These are phyloP conservation scores for Lippia alba DNA, from an alignment of 305 asterid species.

Conservation along the genomic window DNA sequence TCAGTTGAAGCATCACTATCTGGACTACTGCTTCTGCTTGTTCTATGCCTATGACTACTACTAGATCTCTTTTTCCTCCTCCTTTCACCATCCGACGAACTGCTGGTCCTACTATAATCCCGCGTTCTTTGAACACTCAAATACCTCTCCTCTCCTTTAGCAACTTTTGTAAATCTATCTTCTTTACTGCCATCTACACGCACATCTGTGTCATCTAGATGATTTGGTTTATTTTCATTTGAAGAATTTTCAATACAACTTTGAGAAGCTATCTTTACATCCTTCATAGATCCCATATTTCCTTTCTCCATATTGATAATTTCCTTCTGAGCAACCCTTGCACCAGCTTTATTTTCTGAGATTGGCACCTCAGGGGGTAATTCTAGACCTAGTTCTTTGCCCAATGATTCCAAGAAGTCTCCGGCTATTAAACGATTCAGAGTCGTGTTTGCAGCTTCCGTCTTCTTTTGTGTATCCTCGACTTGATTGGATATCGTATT, in stretches of 20 bases:
- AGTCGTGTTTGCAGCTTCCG: conserved; percentile 77
- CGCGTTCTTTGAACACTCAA: conserved; percentile 35
- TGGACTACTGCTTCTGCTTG: conserved; percentile 47
- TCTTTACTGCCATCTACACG: conserved; percentile 30
- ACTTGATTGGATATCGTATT: conserved; percentile 43
- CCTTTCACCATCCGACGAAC: conserved; percentile 63
- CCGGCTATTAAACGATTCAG: conserved; percentile 93
- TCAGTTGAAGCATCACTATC: conserved; percentile 48
- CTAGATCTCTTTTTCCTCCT: conserved; percentile 58
- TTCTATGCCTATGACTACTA: conserved; percentile 50
- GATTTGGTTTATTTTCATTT: conserved; percentile 25
- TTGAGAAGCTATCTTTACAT: conserved; percentile 38
- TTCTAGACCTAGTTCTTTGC: conserved; percentile 83
- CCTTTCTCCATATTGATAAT: conserved; percentile 33
- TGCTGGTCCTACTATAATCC: conserved; percentile 40
- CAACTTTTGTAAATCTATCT: conserved; percentile 32
- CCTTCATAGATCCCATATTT: conserved; percentile 30
- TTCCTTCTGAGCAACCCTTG: conserved; percentile 26
- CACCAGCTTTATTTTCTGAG: conserved; percentile 46
- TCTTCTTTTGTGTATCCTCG: conserved; percentile 67
- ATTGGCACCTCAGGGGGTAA: conserved; percentile 81
- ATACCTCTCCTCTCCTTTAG: conserved; percentile 38
- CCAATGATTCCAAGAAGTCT: conserved; percentile 92
- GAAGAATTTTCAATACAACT: conserved; percentile 31
- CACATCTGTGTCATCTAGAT: conserved; percentile 29